A percentile compares a stretch with the other conserved stretches of the same genome.
phyloP scores from a whole-genome alignment of 75 land plant genomes.

The Cunninghamia lanceolata region DNA sequence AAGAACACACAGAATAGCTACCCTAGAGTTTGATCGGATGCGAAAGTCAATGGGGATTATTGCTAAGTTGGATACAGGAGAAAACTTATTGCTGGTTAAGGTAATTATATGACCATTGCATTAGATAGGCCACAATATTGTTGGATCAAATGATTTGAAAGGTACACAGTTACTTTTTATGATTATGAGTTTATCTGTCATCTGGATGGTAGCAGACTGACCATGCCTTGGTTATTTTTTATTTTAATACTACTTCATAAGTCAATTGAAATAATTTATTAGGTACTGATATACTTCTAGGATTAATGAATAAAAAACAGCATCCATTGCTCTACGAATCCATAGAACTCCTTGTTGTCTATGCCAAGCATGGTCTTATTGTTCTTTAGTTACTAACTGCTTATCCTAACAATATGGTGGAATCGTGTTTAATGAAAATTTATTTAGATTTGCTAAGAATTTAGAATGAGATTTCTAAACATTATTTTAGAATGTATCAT shows the following conservation, averaged over 20 bases:
- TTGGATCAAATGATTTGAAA: not conserved
- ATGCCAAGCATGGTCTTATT: not conserved
- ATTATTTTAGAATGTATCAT: not conserved
- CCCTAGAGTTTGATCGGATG: conserved; percentile 90
- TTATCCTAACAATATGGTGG: not conserved
- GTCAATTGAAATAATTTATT: not conserved
- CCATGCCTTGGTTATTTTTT: not conserved
- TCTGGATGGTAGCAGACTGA: not conserved
- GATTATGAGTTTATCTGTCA: not conserved
- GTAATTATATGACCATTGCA: conserved; percentile 22
- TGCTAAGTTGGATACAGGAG: conserved; percentile 54
- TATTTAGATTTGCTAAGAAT: not conserved
- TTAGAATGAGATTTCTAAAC: not conserved
- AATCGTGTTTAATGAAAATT: not conserved
- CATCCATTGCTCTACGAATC: not conserved
- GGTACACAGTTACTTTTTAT: not conserved
- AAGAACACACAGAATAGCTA: conserved; percentile 51
- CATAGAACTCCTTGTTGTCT: not conserved
- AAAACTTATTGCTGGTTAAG: conserved; percentile 80
- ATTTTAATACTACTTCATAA: not conserved
- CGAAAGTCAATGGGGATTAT: conserved; percentile 96
- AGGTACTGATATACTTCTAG: not conserved
- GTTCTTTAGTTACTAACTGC: not conserved
- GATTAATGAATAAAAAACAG: not conserved
- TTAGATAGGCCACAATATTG: not conserved